phyloP scores from a whole-genome alignment of 78 protist genomes.

The Pelomyxa schiedti region DNA sequence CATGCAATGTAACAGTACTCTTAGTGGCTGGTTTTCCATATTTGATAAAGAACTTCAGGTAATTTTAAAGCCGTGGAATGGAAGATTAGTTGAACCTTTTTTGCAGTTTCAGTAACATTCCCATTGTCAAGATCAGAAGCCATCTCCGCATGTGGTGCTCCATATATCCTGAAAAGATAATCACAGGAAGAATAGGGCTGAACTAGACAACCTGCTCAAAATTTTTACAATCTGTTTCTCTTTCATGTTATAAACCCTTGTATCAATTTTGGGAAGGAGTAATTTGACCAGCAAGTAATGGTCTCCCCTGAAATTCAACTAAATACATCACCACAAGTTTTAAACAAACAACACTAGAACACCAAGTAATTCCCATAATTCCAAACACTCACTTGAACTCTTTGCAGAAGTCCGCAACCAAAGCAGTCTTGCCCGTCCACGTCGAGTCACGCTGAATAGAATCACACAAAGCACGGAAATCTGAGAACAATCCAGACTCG shows the following conservation, averaged over 20 bases:
- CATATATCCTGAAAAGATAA: too few relatives aligned
- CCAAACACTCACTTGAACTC: constrained; percentile 3
- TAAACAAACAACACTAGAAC: neutral
- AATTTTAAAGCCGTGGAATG: neutral
- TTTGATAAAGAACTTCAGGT: constrained; percentile 15
- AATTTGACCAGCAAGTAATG: constrained; percentile 37
- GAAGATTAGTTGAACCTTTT: neutral
- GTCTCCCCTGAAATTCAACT: constrained; percentile 35
- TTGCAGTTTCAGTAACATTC: constrained; percentile 47
- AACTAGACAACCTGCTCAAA: constrained; percentile 11
- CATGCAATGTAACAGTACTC: constrained; percentile 38
- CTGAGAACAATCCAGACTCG: constrained; percentile 25
- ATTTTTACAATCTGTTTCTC: constrained; percentile 56
- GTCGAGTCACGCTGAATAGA: constrained; percentile 15
- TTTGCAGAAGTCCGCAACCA: constrained; percentile 12
- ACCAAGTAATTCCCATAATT: neutral
- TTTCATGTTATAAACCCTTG: constrained; percentile 41
- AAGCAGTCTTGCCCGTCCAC: constrained; percentile 36
- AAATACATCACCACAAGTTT: neutral
- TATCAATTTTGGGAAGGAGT: constrained; percentile 42
- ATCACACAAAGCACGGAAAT: constrained; percentile 18
- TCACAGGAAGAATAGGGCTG: too few relatives aligned
- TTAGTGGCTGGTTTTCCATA: constrained; percentile 13
- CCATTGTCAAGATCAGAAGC: constrained; percentile 39
- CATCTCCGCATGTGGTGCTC: too few relatives aligned